Percentiles rank a stretch among this genome's conserved stretches.
phyloP scores from a whole-genome alignment of 768 basidiomycete species.

The Termitomyces sp. region DNA sequence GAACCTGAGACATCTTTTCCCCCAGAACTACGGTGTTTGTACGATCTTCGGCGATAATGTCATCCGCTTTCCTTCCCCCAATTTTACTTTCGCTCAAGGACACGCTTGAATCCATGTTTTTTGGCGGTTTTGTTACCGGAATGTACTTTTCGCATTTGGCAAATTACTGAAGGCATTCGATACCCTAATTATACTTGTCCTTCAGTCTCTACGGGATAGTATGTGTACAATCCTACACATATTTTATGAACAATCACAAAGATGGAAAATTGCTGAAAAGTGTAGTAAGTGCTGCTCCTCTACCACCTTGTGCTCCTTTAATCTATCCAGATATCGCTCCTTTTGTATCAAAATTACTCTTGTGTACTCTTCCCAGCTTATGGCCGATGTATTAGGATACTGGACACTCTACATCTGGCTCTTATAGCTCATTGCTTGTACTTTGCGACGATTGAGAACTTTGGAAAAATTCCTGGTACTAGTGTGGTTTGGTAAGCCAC shows the following conservation, averaged over 20 bases:
- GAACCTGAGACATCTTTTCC: background rate
- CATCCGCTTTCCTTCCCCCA: background rate
- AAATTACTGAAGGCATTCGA: background rate
- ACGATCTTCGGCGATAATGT: background rate
- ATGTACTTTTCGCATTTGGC: background rate
- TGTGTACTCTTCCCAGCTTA: background rate
- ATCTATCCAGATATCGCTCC: background rate
- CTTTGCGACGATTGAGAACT: background rate
- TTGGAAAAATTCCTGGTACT: background rate
- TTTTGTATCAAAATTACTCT: background rate
- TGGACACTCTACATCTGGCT: constrained; percentile 2
- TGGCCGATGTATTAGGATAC: background rate
- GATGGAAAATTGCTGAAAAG: background rate
- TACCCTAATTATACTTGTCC: background rate
- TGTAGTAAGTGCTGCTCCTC: background rate
- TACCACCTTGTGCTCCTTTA: background rate
- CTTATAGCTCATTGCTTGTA: background rate
- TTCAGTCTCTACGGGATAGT: constrained; percentile 2
- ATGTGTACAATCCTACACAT: constrained; percentile 1
- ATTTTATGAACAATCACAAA: background rate
- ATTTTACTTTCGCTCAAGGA: background rate
- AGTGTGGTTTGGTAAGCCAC: background rate
- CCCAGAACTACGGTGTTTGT: background rate
- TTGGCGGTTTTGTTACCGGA: background rate
- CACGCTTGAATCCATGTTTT: background rate